phyloP scores from a whole-genome alignment of 352 stramenopile species.

The Globisporangium abappressorium region DNA sequence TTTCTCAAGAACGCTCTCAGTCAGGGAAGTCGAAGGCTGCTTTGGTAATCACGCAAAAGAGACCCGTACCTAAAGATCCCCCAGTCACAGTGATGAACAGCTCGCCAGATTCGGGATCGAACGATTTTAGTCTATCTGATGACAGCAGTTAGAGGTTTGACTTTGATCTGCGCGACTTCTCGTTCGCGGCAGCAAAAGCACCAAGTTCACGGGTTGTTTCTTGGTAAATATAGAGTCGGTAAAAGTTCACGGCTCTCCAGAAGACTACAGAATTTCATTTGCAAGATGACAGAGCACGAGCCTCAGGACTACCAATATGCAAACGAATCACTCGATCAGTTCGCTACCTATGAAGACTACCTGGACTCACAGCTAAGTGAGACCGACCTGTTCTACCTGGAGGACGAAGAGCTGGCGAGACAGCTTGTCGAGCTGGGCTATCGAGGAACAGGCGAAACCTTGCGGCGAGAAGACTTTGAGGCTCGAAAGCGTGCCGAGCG shows the following conservation, averaged over 20 bases:
- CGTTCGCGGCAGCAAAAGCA: neutral
- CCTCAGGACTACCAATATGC: conserved; percentile 66
- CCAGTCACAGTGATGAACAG: neutral
- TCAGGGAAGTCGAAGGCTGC: neutral
- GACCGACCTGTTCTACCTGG: conserved; percentile 93
- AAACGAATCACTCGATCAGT: conserved; percentile 87
- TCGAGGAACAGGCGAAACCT: conserved; percentile 89
- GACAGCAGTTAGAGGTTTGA: conserved; percentile 11
- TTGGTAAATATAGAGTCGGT: conserved; percentile 8
- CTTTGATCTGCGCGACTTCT: neutral
- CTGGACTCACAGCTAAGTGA: conserved; percentile 91
- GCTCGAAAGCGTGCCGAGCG: conserved; percentile 84
- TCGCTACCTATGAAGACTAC: conserved; percentile 94
- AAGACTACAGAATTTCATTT: neutral
- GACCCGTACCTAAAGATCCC: neutral
- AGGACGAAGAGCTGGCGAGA: conserved; percentile 91
- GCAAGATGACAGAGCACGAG: conserved; percentile 46
- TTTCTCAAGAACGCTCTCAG: neutral
- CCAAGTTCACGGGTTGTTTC: neutral
- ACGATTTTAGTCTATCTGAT: conserved; percentile 20
- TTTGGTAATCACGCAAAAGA: neutral
- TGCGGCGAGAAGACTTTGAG: conserved; percentile 92
- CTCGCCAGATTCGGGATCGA: conserved; percentile 2
- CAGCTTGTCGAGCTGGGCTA: conserved; percentile 94
- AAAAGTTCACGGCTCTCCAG: neutral